A percentile compares a stretch with the other conserved stretches of the same genome.
These are phyloP conservation scores for Pichia sp. DNA, from an alignment of 1,139 yeast genomes.

Conservation along the genomic window DNA sequence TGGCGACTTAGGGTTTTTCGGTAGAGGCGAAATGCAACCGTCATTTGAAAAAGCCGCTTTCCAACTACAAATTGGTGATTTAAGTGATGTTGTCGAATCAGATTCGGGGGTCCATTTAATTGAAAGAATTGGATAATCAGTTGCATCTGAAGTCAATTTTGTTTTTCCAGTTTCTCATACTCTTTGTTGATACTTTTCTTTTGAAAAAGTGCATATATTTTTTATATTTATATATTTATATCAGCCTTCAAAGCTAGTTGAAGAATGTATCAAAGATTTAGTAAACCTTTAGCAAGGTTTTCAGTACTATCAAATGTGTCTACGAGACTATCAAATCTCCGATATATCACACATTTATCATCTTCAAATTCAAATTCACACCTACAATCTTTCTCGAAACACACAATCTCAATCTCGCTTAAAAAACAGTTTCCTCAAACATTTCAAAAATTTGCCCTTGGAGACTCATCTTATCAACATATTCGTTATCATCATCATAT, in stretches of 20 bases:
- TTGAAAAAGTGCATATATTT: background rate
- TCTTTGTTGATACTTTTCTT: background rate
- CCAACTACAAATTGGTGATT: slow-evolving; percentile 71
- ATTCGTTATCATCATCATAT: slow-evolving; percentile 11
- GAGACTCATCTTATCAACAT: background rate
- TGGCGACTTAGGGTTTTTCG: slow-evolving; percentile 89
- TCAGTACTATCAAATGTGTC: background rate
- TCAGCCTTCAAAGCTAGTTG: too few relatives aligned
- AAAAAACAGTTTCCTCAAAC: background rate
- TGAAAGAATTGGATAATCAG: slow-evolving; percentile 66
- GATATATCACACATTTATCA: background rate
- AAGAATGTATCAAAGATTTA: background rate
- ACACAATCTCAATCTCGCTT: too few relatives aligned
- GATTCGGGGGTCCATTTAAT: slow-evolving; percentile 89
- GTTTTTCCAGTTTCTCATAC: background rate
- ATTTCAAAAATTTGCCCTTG: background rate
- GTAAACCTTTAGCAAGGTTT: background rate
- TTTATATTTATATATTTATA: too few relatives aligned
- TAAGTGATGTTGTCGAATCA: slow-evolving; percentile 77
- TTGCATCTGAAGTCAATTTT: background rate
- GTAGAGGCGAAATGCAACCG: slow-evolving; percentile 92
- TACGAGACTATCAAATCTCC: background rate
- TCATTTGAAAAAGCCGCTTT: slow-evolving; percentile 85
- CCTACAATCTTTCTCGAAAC: background rate
- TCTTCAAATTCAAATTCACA: background rate